phyloP scores from a whole-genome alignment of 495 filamentous ascomycete genomes.

The Trichoderma erinaceum region DNA sequence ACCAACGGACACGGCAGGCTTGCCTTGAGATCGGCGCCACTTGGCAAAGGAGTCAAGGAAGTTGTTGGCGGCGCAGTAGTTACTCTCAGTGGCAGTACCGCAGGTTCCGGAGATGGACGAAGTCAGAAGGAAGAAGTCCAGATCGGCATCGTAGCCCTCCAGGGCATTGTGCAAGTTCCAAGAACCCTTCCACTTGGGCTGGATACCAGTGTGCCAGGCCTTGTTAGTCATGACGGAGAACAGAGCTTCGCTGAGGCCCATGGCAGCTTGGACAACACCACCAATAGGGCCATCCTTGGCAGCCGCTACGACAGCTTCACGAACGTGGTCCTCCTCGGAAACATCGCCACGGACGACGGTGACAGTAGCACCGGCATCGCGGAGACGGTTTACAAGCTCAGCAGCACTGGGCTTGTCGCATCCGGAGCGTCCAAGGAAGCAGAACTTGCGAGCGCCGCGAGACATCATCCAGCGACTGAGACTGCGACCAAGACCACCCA shows the following conservation, averaged over 20 bases:
- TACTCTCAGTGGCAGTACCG: slow-evolving; percentile 43
- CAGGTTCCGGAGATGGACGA: slow-evolving; percentile 42
- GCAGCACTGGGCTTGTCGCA: slow-evolving; percentile 21
- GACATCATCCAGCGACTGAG: slow-evolving; percentile 46
- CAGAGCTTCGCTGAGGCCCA: slow-evolving; percentile 38
- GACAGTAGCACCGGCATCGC: slow-evolving; percentile 26
- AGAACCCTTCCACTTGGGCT: slow-evolving; percentile 37
- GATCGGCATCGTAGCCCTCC: slow-evolving; percentile 23
- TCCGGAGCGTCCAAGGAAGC: slow-evolving; percentile 47
- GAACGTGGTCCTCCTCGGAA: slow-evolving; percentile 25
- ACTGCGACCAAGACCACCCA: slow-evolving; percentile 51
- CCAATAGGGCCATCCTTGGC: slow-evolving; percentile 31
- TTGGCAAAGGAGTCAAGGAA: slow-evolving; percentile 36
- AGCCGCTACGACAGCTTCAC: slow-evolving; percentile 4
- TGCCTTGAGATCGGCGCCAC: slow-evolving; percentile 27
- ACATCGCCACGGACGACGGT: slow-evolving; percentile 31
- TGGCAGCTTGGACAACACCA: slow-evolving; percentile 43
- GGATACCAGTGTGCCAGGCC: slow-evolving; percentile 24
- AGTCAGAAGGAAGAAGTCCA: slow-evolving; percentile 53
- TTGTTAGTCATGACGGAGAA: slow-evolving; percentile 34
- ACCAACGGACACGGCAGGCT: slow-evolving; percentile 31
- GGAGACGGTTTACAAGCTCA: slow-evolving; percentile 34
- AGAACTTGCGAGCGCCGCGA: slow-evolving; percentile 48
- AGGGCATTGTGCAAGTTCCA: slow-evolving; percentile 31
- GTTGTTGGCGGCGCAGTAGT: slow-evolving; percentile 47